Evolutionary conservation across 306 rosid species (phyloP), one percentile per base, ranked within the genome.

Genomic region (Argentina anserina): DNA sequence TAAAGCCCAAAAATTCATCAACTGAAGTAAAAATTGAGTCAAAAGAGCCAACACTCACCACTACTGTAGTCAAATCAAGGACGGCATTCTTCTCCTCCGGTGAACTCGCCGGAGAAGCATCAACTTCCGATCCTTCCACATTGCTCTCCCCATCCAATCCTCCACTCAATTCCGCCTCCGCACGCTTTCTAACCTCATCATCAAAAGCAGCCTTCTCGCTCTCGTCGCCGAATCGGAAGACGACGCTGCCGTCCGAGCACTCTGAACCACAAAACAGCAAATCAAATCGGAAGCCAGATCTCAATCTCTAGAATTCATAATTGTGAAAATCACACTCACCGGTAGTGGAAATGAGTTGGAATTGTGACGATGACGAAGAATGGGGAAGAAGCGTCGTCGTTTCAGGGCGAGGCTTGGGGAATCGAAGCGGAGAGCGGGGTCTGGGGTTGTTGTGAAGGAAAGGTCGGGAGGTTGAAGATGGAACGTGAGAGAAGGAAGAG

Each of bases 151-250:
- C 68, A 20, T 58, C 23, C 9, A 43, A 55, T 53, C 18, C 46
- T 40, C 65, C 40, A 28, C 72, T 39, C 42, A 53, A 20, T 59
- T 76, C 60, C 7, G 56, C 60, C 11, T 21, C 34, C 62, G 5
- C n/a, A 18, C 12, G 41, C 49, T 17, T 46, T 17, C 1, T 13
- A 49, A 34, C 10, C 11, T 29, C 65, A 36, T 29, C 65, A 36
- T 67, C 62, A 36, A 26, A 9, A 8, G 75, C 71, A 20, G 60
- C 73, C 76, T 79, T 74, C 75, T 84, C 75, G 74, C 80, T 53
- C 81, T 83, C 85, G 28, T 64, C 79, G 26, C 79, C 90, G 55
- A 90, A 90, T 41, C 75, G 80, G 79, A 86, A 90, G 50, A 90
- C 0, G 65, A 87, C 28, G 76, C 87, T 90, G 5, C 96, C 96